Base-by-base conservation (phyloP, 1,284 basidiomycete genomes). In the Trametes pubescens region DNA sequence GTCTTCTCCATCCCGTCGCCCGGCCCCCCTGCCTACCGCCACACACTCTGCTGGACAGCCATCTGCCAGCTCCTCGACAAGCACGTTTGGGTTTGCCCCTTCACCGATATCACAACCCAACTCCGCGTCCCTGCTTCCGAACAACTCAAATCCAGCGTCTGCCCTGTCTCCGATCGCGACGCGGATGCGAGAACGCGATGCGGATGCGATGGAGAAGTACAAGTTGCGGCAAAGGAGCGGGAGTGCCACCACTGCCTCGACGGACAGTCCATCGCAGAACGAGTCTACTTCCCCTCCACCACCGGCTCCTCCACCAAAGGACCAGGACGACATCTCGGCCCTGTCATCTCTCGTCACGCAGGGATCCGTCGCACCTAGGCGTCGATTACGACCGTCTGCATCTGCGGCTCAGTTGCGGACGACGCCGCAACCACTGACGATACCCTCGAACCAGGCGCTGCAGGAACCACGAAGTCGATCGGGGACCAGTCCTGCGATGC, bases 171-270 rank as follows among this genome's bases (percentile, higher is more conserved):
- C 90, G 1, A 85, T 94, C 61, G 90, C 88, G 21, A 89, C 80
- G 66, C 88, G 91, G 34, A 89, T 94, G 81, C 84, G 88, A 69
- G 89, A 93, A 77, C 83, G 87, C 61, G 92, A 94, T 73, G 91
- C 91, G 29, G 90, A 90, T 74, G 92, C 92, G 29, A 92, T 91
- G 81, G 91, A 93, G 73, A 91, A 92, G 72, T 94, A 93, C 73
- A 82, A 92, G 74, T 80, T 85, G 65, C 85, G 92, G 58, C 91
- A 90, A 79, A 84, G 91, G 59, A 93, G 91, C 74, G 91, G 90
- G 57, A 93, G 92, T 72, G 85, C 83, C 61, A 84, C 85, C 49
- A 87, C 88, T 40, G 81, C 86, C 21, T 91, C 90, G 0, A 90
- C 89, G 24, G 90, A 92, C 70, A 86, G 82, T 64, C 86, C 80